Percentiles rank a stretch among this genome's conserved stretches.
These are phyloP conservation scores for Monosporascus sp. DNA, from an alignment of 2,329 filamentous ascomycete genomes.

Conservation along the genomic window DNA sequence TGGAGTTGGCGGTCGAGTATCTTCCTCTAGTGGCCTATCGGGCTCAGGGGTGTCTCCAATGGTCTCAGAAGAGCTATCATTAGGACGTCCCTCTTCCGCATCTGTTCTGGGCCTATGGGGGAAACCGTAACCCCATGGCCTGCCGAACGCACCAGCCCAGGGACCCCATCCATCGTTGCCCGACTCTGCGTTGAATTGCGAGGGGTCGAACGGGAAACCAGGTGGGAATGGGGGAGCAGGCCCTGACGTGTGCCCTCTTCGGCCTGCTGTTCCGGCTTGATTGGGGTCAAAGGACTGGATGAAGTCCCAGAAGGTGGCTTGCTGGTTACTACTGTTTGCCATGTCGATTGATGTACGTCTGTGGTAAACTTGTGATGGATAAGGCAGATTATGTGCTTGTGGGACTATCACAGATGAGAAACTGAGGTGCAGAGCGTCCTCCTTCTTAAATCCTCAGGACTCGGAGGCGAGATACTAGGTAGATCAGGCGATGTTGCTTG, in stretches of 20 bases:
- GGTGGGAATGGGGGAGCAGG: constrained; percentile 19
- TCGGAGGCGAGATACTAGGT: too few relatives aligned
- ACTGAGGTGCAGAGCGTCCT: too few relatives aligned
- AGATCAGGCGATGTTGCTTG: too few relatives aligned
- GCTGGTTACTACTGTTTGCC: constrained; percentile 10
- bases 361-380: neutral
- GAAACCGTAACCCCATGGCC: constrained; percentile 13
- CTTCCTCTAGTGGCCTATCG: constrained; percentile 10
- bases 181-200: constrained; percentile 13
- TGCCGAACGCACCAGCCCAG: constrained; percentile 6
- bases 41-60: constrained; percentile 15
- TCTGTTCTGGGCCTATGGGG: constrained; percentile 20
- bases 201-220: constrained; percentile 29
- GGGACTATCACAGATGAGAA: neutral
- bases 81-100: constrained; percentile 11
- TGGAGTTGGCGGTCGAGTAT: constrained; percentile 5
- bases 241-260: constrained; percentile 29
- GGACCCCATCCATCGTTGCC: constrained; percentile 11
- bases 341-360: constrained; percentile 13
- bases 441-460: too few relatives aligned
- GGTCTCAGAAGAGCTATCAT: constrained; percentile 28
- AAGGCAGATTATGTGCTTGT: neutral
- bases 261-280: constrained; percentile 22
- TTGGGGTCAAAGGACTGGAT: constrained; percentile 29
- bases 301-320: constrained; percentile 28